Base-by-base conservation (phyloP, 1,284 basidiomycete genomes). In the Ceratobasidium theobromae region DNA sequence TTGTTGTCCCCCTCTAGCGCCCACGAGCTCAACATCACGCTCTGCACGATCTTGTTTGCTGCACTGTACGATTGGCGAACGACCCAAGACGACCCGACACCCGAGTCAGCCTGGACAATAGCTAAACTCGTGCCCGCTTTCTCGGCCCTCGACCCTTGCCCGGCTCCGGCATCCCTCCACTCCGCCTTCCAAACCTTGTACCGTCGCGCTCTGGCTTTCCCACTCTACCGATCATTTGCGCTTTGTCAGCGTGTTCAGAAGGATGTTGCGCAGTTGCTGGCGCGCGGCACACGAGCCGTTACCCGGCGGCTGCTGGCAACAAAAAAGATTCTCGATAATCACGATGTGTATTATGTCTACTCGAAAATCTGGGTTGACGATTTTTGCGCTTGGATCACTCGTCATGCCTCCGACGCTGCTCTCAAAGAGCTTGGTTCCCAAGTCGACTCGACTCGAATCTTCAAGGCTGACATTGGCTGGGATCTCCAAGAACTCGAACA, bases 31-130 rank as follows among this genome's bases (percentile, higher is more conserved):
- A 88, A 91, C 73, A 77, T 89, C 57, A 86, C 85, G 0, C 79
- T 92, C 30, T 72, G 86, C 64, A 84, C 85, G 1, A 72, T 93
- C 16, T 80, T 93, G 25, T 91, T 91, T 75, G 81, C 88, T 9
- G 86, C 87, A 71, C 81, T 84, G 6, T 93, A 93, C 74, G 90
- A 93, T 69, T 80, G 82, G 53, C 84, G 89, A 45, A 89, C 86
- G 5, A 89, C 86, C 0, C 84, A 87, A 69, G 79, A 80, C 54
- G 90, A 92, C 69, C 84, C 89, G 23, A 91, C 87, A 1, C 82
- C 89, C 12, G 90, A 93, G 75, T 92, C 90, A 72, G 86, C 88
- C 21, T 92, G 89, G 89, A 92, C 90, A 1, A 80, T 92, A 58
- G 82, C 84, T 70, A 79, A 77, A 41, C 79, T 92, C 60, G 84